phyloP scores from a whole-genome alignment of 306 rosid genomes.

The Boehmeria nivea region DNA sequence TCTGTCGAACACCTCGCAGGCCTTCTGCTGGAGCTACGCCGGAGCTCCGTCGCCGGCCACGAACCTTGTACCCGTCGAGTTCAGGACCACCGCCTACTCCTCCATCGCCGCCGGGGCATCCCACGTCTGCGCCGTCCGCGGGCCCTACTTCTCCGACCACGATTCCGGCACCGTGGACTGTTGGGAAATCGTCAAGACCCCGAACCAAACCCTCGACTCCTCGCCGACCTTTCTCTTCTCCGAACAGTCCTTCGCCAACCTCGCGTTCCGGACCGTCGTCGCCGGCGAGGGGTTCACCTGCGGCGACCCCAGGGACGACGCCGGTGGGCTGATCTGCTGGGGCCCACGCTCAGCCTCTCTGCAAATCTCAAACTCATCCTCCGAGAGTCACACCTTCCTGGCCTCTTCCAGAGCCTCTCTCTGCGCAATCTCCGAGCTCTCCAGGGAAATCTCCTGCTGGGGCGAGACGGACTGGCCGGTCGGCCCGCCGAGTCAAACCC shows the following conservation, averaged over 20 bases:
- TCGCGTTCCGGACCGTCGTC: conserved; percentile 44
- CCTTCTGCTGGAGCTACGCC: conserved; percentile 70
- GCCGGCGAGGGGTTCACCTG: conserved; percentile 86
- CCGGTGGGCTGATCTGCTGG: conserved; percentile 76
- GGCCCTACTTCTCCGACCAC: conserved; percentile 56
- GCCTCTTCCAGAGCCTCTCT: conserved; percentile 55
- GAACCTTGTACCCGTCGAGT: conserved; percentile 57
- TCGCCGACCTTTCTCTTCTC: too few species aligned
- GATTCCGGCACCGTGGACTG: conserved; percentile 68
- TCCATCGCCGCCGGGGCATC: conserved; percentile 65
- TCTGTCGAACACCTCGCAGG: conserved; percentile 64
- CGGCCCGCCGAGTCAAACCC: conserved; percentile 22
- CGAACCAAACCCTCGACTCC: conserved; percentile 39
- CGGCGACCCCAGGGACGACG: conserved; percentile 38
- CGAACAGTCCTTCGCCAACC: conserved; percentile 34
- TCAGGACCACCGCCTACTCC: conserved; percentile 47
- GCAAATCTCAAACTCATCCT: conserved; percentile 32
- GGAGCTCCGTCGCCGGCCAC: conserved; percentile 26
- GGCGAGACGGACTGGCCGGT: conserved; percentile 38
- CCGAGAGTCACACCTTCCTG: conserved; percentile 40
- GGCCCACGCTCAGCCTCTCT: conserved; percentile 56
- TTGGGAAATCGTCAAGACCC: conserved; percentile 51
- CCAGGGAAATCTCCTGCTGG: conserved; percentile 67
- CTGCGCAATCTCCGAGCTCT: conserved; percentile 55
- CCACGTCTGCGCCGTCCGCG: conserved; percentile 85